phyloP scores from a whole-genome alignment of 345 rosid genomes.

The Xanthoceras sorbifolium region DNA sequence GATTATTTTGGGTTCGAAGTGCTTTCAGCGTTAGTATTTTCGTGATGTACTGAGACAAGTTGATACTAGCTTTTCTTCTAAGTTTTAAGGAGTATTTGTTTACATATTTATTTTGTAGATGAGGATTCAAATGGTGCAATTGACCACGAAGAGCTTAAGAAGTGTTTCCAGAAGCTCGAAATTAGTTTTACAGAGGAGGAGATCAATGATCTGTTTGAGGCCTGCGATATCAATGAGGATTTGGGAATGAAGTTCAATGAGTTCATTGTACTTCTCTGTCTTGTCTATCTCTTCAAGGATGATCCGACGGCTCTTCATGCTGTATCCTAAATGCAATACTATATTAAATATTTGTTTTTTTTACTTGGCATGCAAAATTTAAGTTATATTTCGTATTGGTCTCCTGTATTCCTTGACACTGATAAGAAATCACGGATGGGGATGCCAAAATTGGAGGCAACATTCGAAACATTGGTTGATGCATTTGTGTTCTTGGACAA shows the following conservation, averaged over 20 bases:
- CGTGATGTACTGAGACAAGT: not conserved
- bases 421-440: conserved; percentile 64
- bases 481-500: conserved; percentile 88
- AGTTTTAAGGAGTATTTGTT: not conserved
- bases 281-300: conserved; percentile 81
- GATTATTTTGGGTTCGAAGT: not conserved
- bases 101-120: conserved; percentile 42
- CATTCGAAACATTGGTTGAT: conserved; percentile 80
- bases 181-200: conserved; percentile 80
- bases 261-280: conserved; percentile 91
- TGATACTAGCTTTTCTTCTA: not conserved
- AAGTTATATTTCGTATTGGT: not conserved
- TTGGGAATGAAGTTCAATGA: conserved; percentile 84
- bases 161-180: conserved; percentile 70
- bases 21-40: not conserved
- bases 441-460: conserved; percentile 76
- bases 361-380: conserved; percentile 4
- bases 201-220: conserved; percentile 69
- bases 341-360: not conserved
- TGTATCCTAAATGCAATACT: conserved; percentile 43
- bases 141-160: conserved; percentile 74
- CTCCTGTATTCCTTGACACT: conserved; percentile 50
- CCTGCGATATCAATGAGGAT: conserved; percentile 81
- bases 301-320: conserved; percentile 55
- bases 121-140: conserved; percentile 84